Evolutionary conservation across 2,329 filamentous ascomycete genomes (phyloP).

Genomic region (Fusarium graminum): DNA sequence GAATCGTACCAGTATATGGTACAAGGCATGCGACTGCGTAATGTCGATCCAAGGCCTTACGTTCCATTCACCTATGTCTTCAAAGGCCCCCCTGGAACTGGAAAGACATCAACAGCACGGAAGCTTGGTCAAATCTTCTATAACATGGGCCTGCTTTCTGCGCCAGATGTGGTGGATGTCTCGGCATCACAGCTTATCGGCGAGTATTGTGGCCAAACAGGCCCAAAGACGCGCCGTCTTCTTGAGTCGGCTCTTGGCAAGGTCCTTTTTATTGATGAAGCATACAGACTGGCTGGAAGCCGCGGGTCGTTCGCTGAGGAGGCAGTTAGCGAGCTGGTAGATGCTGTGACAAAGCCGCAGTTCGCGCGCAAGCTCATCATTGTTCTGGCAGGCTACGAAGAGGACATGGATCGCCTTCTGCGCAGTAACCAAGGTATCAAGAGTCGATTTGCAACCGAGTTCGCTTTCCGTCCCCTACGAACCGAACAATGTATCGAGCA

Average conservation of each 20-base stretch:
- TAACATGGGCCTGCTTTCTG: conserved; percentile 76
- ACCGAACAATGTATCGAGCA: conserved; percentile 62
- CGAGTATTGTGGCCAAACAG: conserved; percentile 76
- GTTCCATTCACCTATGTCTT: conserved; percentile 78
- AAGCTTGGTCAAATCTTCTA: conserved; percentile 81
- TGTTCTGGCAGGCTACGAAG: conserved; percentile 76
- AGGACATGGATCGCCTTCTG: conserved; percentile 74
- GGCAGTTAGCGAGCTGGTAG: conserved; percentile 65
- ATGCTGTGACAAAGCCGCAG: conserved; percentile 65
- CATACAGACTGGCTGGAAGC: conserved; percentile 68
- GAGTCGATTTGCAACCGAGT: conserved; percentile 71
- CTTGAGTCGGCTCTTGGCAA: conserved; percentile 74
- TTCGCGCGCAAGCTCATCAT: conserved; percentile 72
- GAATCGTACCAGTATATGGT: conserved; percentile 68
- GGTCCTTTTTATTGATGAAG: conserved; percentile 79
- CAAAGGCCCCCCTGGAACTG: conserved; percentile 73
- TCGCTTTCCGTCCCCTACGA: conserved; percentile 66
- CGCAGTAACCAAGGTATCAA: conserved; percentile 71
- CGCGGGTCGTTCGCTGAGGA: conserved; percentile 69
- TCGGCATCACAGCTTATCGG: conserved; percentile 78
- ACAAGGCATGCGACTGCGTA: conserved; percentile 62
- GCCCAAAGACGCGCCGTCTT: conserved; percentile 70
- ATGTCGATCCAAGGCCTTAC: conserved; percentile 64
- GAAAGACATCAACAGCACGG: conserved; percentile 77
- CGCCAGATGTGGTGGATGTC: conserved; percentile 71